Evolutionary conservation across 2,329 filamentous ascomycete species (phyloP).

Genomic region (Dendryphion nanum): DNA sequence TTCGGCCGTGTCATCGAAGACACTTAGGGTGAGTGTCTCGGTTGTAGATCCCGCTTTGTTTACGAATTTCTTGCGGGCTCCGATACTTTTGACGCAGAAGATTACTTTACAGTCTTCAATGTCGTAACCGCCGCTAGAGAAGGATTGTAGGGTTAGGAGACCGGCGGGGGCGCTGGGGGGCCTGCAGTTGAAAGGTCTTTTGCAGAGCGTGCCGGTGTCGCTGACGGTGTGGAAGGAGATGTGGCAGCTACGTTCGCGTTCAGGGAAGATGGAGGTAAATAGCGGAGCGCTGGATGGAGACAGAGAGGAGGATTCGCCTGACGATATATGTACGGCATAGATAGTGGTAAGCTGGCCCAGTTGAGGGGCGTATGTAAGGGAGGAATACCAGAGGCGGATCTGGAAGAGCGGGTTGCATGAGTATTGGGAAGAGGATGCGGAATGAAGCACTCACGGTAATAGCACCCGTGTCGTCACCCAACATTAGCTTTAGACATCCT

Average conservation of each 20-base stretch:
- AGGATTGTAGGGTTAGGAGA: slow-evolving; percentile 58
- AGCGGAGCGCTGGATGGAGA: slow-evolving; percentile 47
- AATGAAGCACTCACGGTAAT: slow-evolving; percentile 46
- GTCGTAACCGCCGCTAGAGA: slow-evolving; percentile 56
- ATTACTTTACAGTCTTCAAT: slow-evolving; percentile 52
- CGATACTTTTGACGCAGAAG: slow-evolving; percentile 59
- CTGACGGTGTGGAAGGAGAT: slow-evolving; percentile 54
- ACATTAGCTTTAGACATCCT: slow-evolving; percentile 53
- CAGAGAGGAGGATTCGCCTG: slow-evolving; percentile 43
- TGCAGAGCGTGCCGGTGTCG: slow-evolving; percentile 45
- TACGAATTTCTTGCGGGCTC: slow-evolving; percentile 51
- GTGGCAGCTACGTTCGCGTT: slow-evolving; percentile 54
- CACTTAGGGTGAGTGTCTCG: slow-evolving; percentile 49
- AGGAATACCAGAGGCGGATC: slow-evolving; percentile 54
- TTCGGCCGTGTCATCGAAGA: slow-evolving; percentile 60
- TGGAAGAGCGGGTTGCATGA: too few species aligned
- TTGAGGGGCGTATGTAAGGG: slow-evolving; percentile 42
- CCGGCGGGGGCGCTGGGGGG: slow-evolving; percentile 40
- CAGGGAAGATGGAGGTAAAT: slow-evolving; percentile 58
- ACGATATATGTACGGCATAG: slow-evolving; percentile 58
- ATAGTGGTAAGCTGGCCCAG: slow-evolving; percentile 57
- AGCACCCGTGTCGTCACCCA: slow-evolving; percentile 57
- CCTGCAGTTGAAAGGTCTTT: slow-evolving; percentile 47
- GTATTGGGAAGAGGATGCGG: too few species aligned
- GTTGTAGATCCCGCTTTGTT: slow-evolving; percentile 48